phyloP scores from a whole-genome alignment of 441 rosid species.

The Iberis amara region DNA sequence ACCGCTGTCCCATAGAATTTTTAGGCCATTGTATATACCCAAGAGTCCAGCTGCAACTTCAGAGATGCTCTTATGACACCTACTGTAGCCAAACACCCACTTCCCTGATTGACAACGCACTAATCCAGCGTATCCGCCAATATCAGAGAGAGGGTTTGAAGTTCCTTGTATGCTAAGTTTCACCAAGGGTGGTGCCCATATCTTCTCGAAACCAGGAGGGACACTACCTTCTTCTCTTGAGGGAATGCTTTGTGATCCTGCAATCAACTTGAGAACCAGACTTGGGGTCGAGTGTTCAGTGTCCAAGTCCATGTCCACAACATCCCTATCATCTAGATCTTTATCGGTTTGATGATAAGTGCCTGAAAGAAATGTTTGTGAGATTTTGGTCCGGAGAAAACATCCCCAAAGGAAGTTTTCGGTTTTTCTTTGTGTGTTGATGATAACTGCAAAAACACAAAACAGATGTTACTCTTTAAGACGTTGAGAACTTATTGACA shows the following conservation, averaged over 20 bases:
- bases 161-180: slow-evolving; percentile 38
- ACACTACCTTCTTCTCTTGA: slow-evolving; percentile 8
- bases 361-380: slow-evolving; percentile 1
- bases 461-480: slow-evolving; percentile 5
- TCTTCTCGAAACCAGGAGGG: slow-evolving; percentile 30
- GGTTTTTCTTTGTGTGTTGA: slow-evolving; percentile 17
- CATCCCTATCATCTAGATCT: slow-evolving; percentile 7
- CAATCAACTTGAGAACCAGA: slow-evolving; percentile 11
- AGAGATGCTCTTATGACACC: slow-evolving; percentile 21
- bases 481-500: slow-evolving; percentile 4
- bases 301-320: slow-evolving; percentile 26
- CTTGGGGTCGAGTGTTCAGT: background rate
- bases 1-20: slow-evolving; percentile 41
- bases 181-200: slow-evolving; percentile 33
- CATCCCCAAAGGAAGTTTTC: slow-evolving; percentile 28
- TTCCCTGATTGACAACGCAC: slow-evolving; percentile 41
- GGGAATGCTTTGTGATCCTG: background rate
- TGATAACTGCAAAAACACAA: slow-evolving; percentile 22
- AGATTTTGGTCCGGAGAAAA: slow-evolving; percentile 7
- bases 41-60: slow-evolving; percentile 37
- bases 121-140: slow-evolving; percentile 38
- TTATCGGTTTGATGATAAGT: slow-evolving; percentile 12
- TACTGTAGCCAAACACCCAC: slow-evolving; percentile 43
- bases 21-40: slow-evolving; percentile 47
- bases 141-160: slow-evolving; percentile 14